phyloP scores from a whole-genome alignment of 768 basidiomycete genomes.

The Boletus subcaerulescens region DNA sequence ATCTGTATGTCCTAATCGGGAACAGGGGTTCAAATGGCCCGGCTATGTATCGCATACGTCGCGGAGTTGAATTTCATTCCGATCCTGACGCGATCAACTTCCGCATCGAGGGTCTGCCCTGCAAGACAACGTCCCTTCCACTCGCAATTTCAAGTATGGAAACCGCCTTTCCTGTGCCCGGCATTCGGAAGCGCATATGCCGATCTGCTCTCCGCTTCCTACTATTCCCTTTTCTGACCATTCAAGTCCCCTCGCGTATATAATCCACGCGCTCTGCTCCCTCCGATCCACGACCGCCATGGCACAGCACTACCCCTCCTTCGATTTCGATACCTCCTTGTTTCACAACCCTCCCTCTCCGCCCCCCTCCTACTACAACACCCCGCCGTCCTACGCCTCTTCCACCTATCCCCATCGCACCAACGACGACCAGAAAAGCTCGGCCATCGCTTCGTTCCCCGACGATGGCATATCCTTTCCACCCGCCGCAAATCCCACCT shows the following conservation, averaged over 20 bases:
- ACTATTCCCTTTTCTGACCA: constrained; percentile 15
- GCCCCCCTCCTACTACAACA: constrained; percentile 9
- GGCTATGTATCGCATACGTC: constrained; percentile 1
- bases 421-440: constrained; percentile 3
- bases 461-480: constrained; percentile 24
- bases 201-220: constrained; percentile 14
- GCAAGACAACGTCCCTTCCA: too few species aligned
- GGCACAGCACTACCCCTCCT: constrained; percentile 15
- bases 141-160: background rate
- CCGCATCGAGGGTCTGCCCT: constrained; percentile 7
- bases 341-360: constrained; percentile 6
- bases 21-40: background rate
- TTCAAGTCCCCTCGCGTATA: constrained; percentile 10
- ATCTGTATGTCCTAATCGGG: background rate
- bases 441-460: constrained; percentile 14
- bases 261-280: constrained; percentile 5
- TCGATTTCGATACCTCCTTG: constrained; percentile 12
- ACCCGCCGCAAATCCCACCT: background rate
- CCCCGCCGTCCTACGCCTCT: background rate
- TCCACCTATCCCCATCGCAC: too few species aligned
- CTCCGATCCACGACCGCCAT: constrained; percentile 15
- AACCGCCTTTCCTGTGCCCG: background rate
- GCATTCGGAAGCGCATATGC: constrained; percentile 6
- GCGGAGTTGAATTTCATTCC: constrained; percentile 25
- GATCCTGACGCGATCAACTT: constrained; percentile 25